phyloP scores from a whole-genome alignment of 2,329 filamentous ascomycete species.

The Meredithiella fracta region DNA sequence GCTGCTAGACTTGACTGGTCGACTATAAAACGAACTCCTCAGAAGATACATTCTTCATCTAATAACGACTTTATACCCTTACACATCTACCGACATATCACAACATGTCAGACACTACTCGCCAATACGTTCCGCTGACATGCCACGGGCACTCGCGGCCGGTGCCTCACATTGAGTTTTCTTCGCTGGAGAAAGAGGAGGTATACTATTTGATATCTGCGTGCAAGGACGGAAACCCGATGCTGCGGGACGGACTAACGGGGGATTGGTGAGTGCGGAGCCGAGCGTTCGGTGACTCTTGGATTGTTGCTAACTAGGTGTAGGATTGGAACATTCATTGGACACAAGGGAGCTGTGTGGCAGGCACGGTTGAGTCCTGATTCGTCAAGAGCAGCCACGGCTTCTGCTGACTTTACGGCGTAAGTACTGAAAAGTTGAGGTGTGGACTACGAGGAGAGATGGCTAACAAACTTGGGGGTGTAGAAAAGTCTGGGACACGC shows the following conservation, averaged over 20 bases:
- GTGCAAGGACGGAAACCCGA: conserved; percentile 95
- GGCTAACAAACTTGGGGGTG: conserved; percentile 1
- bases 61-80: background rate
- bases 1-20: too few species aligned
- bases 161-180: conserved; percentile 83
- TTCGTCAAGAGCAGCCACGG: conserved; percentile 75
- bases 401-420: conserved; percentile 91
- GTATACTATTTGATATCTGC: conserved; percentile 86
- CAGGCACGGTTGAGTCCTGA: conserved; percentile 82
- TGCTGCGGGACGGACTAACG: conserved; percentile 90
- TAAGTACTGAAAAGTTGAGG: conserved; percentile 27
- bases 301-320: conserved; percentile 19
- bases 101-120: conserved; percentile 17
- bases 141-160: conserved; percentile 90
- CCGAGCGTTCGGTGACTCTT: background rate
- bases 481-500: conserved; percentile 94
- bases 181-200: conserved; percentile 63
- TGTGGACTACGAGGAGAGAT: background rate
- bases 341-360: conserved; percentile 97
- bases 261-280: conserved; percentile 58
- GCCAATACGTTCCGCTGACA: conserved; percentile 68
- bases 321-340: conserved; percentile 95
- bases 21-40: too few species aligned
- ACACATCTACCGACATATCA: background rate
- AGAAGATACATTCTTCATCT: too few species aligned